A percentile compares a stretch with the other conserved stretches of the same genome.
phyloP scores from a whole-genome alignment of 192 early-diverging fungal genomes.

The Backusella macrospora region DNA sequence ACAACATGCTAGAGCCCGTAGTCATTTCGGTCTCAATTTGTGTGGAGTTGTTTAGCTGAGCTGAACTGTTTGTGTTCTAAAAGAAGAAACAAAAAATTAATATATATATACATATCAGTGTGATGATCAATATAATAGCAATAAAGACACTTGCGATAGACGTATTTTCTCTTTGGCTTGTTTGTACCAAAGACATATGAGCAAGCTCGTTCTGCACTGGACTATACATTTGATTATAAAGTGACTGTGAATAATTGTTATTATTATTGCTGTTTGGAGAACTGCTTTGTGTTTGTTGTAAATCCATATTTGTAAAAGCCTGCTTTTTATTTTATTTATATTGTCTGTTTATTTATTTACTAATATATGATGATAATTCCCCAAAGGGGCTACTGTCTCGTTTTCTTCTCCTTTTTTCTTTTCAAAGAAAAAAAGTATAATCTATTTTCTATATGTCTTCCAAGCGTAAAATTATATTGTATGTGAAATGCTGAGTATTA shows the following conservation, averaged over 20 bases:
- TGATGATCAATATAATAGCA: not conserved
- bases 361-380: not conserved
- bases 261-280: not conserved
- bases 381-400: not conserved
- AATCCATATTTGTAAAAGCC: conserved; percentile 4
- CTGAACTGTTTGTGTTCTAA: not conserved
- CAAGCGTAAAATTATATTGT: too few species aligned
- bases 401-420: not conserved
- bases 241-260: not conserved
- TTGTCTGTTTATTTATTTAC: not conserved
- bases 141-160: not conserved
- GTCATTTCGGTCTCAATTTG: not conserved
- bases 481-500: too few species aligned
- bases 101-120: not conserved
- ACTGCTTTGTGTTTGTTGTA: conserved; percentile 1
- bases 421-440: too few species aligned
- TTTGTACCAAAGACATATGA: not conserved
- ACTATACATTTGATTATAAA: not conserved
- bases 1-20: not conserved
- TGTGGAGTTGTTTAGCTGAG: not conserved
- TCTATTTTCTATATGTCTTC: too few species aligned
- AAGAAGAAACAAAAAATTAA: too few species aligned
- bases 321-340: not conserved
- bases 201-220: not conserved
- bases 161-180: not conserved